Percentiles rank a stretch among this genome's conserved stretches.
These are phyloP conservation scores for Trichoderma atrobrunneum DNA, from an alignment of 2,329 filamentous ascomycete genomes.

Conservation along the genomic window DNA sequence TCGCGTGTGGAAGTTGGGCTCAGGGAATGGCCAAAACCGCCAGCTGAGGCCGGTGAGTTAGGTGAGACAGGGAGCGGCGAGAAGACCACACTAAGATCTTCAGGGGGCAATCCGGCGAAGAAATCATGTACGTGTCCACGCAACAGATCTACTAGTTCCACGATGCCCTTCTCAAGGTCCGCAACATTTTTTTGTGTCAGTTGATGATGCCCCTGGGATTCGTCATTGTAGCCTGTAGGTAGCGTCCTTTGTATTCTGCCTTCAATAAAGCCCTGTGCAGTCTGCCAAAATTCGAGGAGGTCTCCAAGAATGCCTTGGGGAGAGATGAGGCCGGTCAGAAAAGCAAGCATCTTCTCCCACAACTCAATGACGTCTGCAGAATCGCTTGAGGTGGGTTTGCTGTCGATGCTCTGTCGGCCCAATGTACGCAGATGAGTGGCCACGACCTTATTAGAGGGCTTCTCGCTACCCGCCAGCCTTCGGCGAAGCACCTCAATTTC, in stretches of 20 bases:
- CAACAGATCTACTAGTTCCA: slow-evolving; percentile 81
- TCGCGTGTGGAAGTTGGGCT: slow-evolving; percentile 61
- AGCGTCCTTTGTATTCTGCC: slow-evolving; percentile 78
- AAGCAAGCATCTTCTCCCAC: slow-evolving; percentile 84
- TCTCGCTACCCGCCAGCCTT: slow-evolving; percentile 70
- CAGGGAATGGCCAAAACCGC: slow-evolving; percentile 34
- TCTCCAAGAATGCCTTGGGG: slow-evolving; percentile 81
- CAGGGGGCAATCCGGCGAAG: slow-evolving; percentile 82
- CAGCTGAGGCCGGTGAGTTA: slow-evolving; percentile 44
- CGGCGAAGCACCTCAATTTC: slow-evolving; percentile 90
- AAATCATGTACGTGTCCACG: slow-evolving; percentile 76
- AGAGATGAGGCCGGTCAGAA: slow-evolving; percentile 72
- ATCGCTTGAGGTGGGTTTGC: slow-evolving; percentile 66
- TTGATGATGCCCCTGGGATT: slow-evolving; percentile 77
- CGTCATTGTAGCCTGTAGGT: slow-evolving; percentile 76
- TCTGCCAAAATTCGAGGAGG: slow-evolving; percentile 91
- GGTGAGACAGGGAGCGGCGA: slow-evolving; percentile 75
- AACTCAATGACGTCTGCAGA: slow-evolving; percentile 78
- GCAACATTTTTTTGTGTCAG: slow-evolving; percentile 67
- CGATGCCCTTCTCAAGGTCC: slow-evolving; percentile 71
- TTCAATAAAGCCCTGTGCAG: slow-evolving; percentile 82
- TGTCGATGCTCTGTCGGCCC: slow-evolving; percentile 62
- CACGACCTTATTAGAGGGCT: slow-evolving; percentile 65
- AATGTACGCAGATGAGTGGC: slow-evolving; percentile 75
- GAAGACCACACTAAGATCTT: slow-evolving; percentile 84